Conservation (phyloP, 345 rosid genomes). For the Eucalyptus viminalis region DNA sequence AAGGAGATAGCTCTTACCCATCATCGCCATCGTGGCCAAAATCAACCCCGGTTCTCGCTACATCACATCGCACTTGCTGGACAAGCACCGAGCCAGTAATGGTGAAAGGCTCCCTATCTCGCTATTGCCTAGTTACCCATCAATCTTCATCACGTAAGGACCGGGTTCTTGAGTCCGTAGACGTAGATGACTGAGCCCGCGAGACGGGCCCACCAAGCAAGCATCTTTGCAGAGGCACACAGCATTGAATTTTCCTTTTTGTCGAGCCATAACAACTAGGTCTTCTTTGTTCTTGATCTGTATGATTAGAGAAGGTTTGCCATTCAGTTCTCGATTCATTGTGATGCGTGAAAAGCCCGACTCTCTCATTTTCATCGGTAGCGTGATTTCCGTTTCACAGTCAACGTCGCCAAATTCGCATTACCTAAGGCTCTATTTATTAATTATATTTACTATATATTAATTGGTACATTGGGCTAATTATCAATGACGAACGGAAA, state of each 20-base stretch:
- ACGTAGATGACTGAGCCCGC: neutral
- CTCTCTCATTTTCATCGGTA: neutral
- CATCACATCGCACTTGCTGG: too few relatives aligned
- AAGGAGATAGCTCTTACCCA: neutral
- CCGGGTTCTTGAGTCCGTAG: neutral
- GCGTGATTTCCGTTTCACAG: neutral
- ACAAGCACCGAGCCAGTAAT: neutral
- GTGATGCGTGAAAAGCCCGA: neutral
- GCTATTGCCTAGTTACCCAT: neutral
- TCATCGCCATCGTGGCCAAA: neutral
- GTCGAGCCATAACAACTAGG: neutral
- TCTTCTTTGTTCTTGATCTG: neutral
- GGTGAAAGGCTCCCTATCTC: neutral
- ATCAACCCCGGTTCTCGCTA: neutral
- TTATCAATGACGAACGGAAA: neutral
- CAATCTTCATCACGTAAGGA: neutral
- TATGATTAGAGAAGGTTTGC: neutral
- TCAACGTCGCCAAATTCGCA: neutral
- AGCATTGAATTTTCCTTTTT: neutral
- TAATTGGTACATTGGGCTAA: neutral
- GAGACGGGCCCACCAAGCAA: neutral
- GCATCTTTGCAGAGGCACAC: neutral
- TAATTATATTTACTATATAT: neutral
- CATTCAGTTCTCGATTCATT: neutral
- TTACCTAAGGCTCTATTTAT: neutral